Percentiles rank a stretch among this genome's conserved stretches.
These are phyloP conservation scores for Dissophora globulifera DNA, from an alignment of 192 early-diverging fungal genomes.

Conservation along the genomic window DNA sequence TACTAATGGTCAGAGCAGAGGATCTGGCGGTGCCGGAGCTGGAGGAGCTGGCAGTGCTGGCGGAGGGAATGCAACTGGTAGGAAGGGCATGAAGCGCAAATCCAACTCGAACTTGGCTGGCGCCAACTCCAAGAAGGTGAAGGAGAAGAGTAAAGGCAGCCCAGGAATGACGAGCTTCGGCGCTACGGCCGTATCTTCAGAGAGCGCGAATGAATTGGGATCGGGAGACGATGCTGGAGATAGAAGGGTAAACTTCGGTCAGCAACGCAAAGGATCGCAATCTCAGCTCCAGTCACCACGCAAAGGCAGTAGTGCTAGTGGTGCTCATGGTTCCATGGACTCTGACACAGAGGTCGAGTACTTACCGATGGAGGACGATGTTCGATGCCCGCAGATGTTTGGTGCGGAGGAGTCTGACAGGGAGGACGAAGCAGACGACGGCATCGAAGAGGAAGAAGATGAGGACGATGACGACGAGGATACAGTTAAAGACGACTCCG, in stretches of 20 bases:
- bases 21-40: slow-evolving; percentile 3
- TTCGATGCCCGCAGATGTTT: slow-evolving; percentile 35
- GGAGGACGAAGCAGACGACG: background rate
- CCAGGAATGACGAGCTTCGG: background rate
- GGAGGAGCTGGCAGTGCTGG: no score
- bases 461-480: slow-evolving; percentile 9
- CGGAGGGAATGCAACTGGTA: no score
- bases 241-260: background rate
- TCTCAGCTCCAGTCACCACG: background rate
- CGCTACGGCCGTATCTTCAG: background rate
- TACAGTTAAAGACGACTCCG: slow-evolving; percentile 11
- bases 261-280: background rate
- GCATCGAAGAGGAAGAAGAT: slow-evolving; percentile 13
- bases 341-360: slow-evolving; percentile 18
- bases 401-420: slow-evolving; percentile 24
- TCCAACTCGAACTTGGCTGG: slow-evolving; percentile 16
- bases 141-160: slow-evolving; percentile 9
- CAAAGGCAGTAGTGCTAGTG: background rate
- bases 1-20: slow-evolving; percentile 1
- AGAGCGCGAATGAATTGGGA: background rate
- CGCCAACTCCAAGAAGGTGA: slow-evolving; percentile 18
- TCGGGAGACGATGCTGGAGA: no score
- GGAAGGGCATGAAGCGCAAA: slow-evolving; percentile 36
- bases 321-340: background rate
- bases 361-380: slow-evolving; percentile 35